Conservation (phyloP, 768 basidiomycete species). For the Auriscalpium orientale region DNA sequence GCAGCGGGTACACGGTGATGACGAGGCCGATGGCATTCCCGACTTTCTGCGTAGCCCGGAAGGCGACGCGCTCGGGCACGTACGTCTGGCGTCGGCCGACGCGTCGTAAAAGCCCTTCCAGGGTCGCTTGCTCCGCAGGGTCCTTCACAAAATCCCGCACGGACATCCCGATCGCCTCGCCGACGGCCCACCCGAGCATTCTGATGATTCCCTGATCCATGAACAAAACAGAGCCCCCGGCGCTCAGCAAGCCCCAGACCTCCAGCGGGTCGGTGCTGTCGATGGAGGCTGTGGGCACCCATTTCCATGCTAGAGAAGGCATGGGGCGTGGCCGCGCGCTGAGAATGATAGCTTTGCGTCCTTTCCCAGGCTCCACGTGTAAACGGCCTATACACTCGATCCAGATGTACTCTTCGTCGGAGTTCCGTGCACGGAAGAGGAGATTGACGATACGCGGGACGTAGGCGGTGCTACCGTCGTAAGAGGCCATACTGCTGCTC, state of each 20-base stretch:
- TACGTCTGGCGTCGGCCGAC: slow-evolving; percentile 4
- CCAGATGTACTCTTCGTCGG: slow-evolving; percentile 69
- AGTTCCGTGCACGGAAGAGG: slow-evolving; percentile 76
- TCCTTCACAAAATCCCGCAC: slow-evolving; percentile 31
- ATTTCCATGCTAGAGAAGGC: slow-evolving; percentile 54
- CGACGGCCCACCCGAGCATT: slow-evolving; percentile 55
- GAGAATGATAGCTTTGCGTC: slow-evolving; percentile 90
- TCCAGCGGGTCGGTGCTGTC: slow-evolving; percentile 20
- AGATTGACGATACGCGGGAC: slow-evolving; percentile 64
- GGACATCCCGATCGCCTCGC: slow-evolving; percentile 45
- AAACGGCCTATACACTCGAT: slow-evolving; percentile 84
- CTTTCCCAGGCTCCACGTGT: slow-evolving; percentile 89
- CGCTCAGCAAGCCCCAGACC: slow-evolving; percentile 50
- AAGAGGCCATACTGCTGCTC: slow-evolving; percentile 26
- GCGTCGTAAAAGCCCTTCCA: slow-evolving; percentile 15
- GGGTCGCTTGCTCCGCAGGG: neutral
- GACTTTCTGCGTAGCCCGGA: slow-evolving; percentile 4
- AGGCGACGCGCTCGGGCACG: slow-evolving; percentile 8
- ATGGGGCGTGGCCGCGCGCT: slow-evolving; percentile 69
- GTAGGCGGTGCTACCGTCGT: slow-evolving; percentile 5
- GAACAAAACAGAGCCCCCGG: slow-evolving; percentile 40
- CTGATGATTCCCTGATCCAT: slow-evolving; percentile 46
- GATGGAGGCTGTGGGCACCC: slow-evolving; percentile 26
- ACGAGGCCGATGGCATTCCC: slow-evolving; percentile 3
- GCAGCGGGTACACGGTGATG: slow-evolving; percentile 12